phyloP scores from a whole-genome alignment of 208 protist genomes.

The Acanthamoeba castellanii region DNA sequence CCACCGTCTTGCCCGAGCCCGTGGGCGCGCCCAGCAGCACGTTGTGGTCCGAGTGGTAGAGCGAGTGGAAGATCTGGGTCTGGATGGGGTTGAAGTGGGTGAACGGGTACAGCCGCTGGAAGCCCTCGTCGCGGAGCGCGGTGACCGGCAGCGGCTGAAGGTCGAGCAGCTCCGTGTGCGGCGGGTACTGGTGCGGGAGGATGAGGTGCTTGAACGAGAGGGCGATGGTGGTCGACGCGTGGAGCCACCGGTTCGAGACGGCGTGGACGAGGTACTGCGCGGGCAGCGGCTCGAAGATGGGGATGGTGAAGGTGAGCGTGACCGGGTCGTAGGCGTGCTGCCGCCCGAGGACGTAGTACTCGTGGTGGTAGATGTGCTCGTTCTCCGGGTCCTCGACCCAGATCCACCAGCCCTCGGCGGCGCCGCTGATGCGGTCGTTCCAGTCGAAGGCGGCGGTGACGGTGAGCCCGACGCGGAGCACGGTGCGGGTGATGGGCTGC shows the following conservation, averaged over 20 bases:
- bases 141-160: conserved; percentile 95
- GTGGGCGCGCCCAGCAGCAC: conserved; percentile 98
- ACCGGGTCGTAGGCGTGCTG: conserved; percentile 80
- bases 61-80: conserved; percentile 98
- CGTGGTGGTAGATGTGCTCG: conserved; percentile 94
- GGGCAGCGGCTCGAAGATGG: conserved; percentile 97
- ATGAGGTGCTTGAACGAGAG: conserved; percentile 96
- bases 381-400: conserved; percentile 97
- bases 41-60: conserved; percentile 98
- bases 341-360: conserved; percentile 87
- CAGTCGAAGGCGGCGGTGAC: conserved; percentile 95
- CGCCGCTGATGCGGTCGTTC: conserved; percentile 95
- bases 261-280: conserved; percentile 89
- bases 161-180: conserved; percentile 96
- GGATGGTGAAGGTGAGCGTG: conserved; percentile 96
- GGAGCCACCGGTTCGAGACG: conserved; percentile 79
- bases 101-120: conserved; percentile 94
- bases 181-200: conserved; percentile 95
- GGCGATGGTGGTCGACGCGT: conserved; percentile 91
- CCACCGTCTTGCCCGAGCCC: conserved; percentile 98
- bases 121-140: conserved; percentile 93
- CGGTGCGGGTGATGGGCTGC: conserved; percentile 98
- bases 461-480: conserved; percentile 92
- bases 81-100: conserved; percentile 99
- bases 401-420: conserved; percentile 95